Conservation (phyloP, 2,329 filamentous ascomycete genomes). For the Phoma sp. region DNA sequence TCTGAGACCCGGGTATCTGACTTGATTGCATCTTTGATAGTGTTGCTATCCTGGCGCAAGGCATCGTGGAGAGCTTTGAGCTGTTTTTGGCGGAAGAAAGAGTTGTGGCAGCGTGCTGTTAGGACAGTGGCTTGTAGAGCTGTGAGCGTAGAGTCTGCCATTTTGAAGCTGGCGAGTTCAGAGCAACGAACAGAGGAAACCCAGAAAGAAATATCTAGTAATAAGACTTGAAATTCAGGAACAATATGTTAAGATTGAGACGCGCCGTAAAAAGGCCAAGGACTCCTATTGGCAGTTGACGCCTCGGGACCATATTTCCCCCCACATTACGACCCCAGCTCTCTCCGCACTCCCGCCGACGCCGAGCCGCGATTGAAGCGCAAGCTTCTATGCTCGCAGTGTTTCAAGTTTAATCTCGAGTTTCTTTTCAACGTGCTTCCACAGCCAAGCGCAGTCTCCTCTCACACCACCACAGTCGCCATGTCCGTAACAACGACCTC, state of each 20-base stretch:
- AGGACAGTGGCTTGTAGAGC: slow-evolving; percentile 51
- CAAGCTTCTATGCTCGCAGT: background rate
- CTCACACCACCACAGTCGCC: slow-evolving; percentile 6
- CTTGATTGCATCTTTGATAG: slow-evolving; percentile 51
- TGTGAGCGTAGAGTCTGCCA: slow-evolving; percentile 32
- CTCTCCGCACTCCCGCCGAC: slow-evolving; percentile 11
- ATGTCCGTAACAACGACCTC: slow-evolving; percentile 56
- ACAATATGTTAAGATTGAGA: background rate
- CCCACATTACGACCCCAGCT: slow-evolving; percentile 13
- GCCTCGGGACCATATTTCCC: background rate
- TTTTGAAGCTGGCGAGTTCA: slow-evolving; percentile 1
- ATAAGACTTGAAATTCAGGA: background rate
- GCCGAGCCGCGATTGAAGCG: slow-evolving; percentile 3
- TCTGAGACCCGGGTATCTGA: slow-evolving; percentile 47
- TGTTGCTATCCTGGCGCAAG: slow-evolving; percentile 44
- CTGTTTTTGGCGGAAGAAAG: slow-evolving; percentile 56
- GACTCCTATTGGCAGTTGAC: background rate
- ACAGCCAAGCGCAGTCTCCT: background rate
- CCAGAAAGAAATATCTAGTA: background rate
- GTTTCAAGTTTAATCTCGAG: background rate
- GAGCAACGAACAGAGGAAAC: background rate
- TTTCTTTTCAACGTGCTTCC: background rate
- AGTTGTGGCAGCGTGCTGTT: slow-evolving; percentile 54
- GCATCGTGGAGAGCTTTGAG: slow-evolving; percentile 52
- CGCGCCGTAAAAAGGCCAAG: background rate